Base-by-base conservation (phyloP, 352 stramenopile species). In the Phytopythium boreale region DNA sequence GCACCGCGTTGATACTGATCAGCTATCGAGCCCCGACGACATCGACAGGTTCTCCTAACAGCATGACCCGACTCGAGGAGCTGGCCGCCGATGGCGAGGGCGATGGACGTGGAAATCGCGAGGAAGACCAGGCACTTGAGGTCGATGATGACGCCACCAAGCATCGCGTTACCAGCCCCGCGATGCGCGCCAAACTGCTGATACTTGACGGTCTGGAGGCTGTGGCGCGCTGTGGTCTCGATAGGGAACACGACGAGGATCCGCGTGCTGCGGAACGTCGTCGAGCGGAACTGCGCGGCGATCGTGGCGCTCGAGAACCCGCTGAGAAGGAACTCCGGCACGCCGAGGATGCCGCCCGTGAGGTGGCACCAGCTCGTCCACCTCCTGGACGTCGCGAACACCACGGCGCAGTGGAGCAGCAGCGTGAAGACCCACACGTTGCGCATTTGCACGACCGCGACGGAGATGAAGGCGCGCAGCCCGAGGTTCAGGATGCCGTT, bases 401-500 rank as follows among this genome's bases (percentile, higher is more conserved):
- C 44, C n/a, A 71, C 49, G 11, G 73, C 20, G 1, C 60, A 12
- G 22, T 84, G 70, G 59, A 74, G 72, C 11, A 68, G 14, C 17
- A 82, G 26, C 2, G 72, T 62, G 10, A 81, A 66, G 12, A 82
- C 39, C 80, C 71, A 87, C 15, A 81, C 70, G 17, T 64, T 78
- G 1, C 74, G 72, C 74, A 87, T 84, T 20, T 82, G 79, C 0
- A 80, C 64, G 0, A 74, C 69, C 0, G 74, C 71, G 17, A 77
- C 63, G 0, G 63, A 61, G 12, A 82, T 59, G 17, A 83, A 79
- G 0, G 69, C 58, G 2, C 61, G 36, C 10, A 74, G 11, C 4
- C 63, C 60, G 29, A 81, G 66, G 20, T 70, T 47, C 6, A 82
- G 55, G 8, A 76, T 31, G 0, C 76, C 76, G 2, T 58, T 55